These are phyloP conservation scores for Kalmusia sp. DNA, from an alignment of 2,329 filamentous ascomycete species.

Conservation along the genomic window DNA sequence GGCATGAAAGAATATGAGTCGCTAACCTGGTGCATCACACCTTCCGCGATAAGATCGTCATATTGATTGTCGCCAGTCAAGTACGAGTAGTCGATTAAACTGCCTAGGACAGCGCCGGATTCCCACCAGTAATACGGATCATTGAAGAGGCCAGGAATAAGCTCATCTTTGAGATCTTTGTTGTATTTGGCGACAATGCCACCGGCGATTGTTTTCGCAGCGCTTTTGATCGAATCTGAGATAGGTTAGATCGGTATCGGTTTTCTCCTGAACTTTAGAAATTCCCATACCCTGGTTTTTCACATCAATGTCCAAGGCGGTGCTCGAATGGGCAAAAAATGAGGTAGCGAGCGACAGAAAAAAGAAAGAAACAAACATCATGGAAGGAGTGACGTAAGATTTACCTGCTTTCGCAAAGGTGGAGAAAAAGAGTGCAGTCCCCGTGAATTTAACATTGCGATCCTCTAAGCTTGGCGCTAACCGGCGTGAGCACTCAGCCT, in stretches of 20 bases:
- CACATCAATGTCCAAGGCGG: slow-evolving; percentile 28
- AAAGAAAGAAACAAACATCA: slow-evolving; percentile 23
- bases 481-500: not conserved
- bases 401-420: not conserved
- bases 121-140: slow-evolving; percentile 33
- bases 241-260: not conserved
- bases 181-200: slow-evolving; percentile 31
- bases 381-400: slow-evolving; percentile 5
- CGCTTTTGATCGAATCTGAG: slow-evolving; percentile 32
- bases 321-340: slow-evolving; percentile 14
- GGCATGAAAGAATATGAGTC: slow-evolving; percentile 50
- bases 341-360: slow-evolving; percentile 26
- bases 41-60: slow-evolving; percentile 44
- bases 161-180: slow-evolving; percentile 8
- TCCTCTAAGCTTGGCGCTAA: not conserved
- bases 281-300: slow-evolving; percentile 20
- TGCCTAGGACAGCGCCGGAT: slow-evolving; percentile 26
- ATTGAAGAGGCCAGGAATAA: slow-evolving; percentile 26
- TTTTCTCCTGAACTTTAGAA: not conserved
- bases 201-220: slow-evolving; percentile 28
- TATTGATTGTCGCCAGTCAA: slow-evolving; percentile 53
- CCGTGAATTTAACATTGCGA: not conserved
- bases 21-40: slow-evolving; percentile 47
- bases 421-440: not conserved
- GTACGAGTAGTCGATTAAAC: slow-evolving; percentile 47